A percentile compares a stretch with the other conserved stretches of the same genome.
These are phyloP conservation scores for Fennellomyces sp. DNA, from an alignment of 371 early-diverging fungal genomes.

Conservation along the genomic window DNA sequence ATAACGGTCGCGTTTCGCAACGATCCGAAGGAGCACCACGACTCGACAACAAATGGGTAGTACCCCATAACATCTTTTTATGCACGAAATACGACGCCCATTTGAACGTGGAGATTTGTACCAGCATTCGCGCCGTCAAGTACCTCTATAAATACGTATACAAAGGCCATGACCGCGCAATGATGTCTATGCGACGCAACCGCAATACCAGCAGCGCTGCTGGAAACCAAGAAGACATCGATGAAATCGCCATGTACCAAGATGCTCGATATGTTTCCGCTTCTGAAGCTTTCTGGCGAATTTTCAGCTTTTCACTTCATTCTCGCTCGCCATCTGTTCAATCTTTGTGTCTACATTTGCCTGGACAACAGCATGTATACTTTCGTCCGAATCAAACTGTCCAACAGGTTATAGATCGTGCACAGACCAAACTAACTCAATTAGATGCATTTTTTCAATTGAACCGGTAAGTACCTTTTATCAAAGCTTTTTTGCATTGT, in stretches of 20 bases:
- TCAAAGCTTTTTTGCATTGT: background rate
- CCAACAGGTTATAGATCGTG: slow-evolving; percentile 7
- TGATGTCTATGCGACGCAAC: background rate
- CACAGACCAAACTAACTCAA: background rate
- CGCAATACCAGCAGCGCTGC: background rate
- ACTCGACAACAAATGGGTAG: background rate
- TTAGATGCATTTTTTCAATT: background rate
- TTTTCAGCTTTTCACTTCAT: slow-evolving; percentile 25
- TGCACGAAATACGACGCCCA: background rate
- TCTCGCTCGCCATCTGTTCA: slow-evolving; percentile 11
- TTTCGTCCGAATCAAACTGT: slow-evolving; percentile 12
- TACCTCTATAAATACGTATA: no score
- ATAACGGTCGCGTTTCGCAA: background rate
- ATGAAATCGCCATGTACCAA: slow-evolving; percentile 19
- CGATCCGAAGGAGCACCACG: background rate
- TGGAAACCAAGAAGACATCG: background rate
- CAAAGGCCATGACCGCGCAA: background rate
- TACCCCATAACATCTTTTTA: background rate
- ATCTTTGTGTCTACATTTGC: slow-evolving; percentile 23
- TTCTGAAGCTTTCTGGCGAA: slow-evolving; percentile 28
- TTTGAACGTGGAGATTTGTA: background rate
- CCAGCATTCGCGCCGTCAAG: no score
- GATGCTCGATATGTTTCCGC: slow-evolving; percentile 35
- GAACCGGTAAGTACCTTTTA: background rate
- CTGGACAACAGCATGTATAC: slow-evolving; percentile 11